phyloP scores from a whole-genome alignment of 208 protist genomes.

The Blechomonas ayalai region DNA sequence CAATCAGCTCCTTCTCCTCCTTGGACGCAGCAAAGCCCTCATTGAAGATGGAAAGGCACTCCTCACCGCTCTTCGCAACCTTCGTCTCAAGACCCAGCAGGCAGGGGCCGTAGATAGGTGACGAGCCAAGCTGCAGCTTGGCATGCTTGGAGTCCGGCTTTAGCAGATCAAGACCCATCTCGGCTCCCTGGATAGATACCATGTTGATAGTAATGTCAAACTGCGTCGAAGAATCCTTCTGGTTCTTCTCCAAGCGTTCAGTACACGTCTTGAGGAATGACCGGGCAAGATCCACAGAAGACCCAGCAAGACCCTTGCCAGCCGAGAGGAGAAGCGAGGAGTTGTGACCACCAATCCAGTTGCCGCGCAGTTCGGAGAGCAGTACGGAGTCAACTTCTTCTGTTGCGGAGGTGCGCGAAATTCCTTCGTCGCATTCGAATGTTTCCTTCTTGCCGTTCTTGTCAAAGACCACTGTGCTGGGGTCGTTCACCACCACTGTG shows the following conservation, averaged over 20 bases:
- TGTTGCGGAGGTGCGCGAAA: slow-evolving; percentile 16
- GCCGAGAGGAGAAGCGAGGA: slow-evolving; percentile 45
- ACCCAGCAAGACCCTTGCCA: slow-evolving; percentile 30
- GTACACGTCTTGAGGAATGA: slow-evolving; percentile 36
- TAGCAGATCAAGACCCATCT: slow-evolving; percentile 54
- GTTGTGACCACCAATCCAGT: slow-evolving; percentile 75
- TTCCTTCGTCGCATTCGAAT: slow-evolving; percentile 66
- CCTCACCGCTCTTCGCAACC: slow-evolving; percentile 20
- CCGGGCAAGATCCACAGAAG: slow-evolving; percentile 21
- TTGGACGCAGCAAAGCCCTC: slow-evolving; percentile 32
- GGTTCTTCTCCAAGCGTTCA: slow-evolving; percentile 42
- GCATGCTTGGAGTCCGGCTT: slow-evolving; percentile 26
- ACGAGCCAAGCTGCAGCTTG: slow-evolving; percentile 46
- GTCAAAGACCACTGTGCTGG: slow-evolving; percentile 40
- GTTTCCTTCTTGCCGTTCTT: slow-evolving; percentile 62
- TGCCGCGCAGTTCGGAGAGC: slow-evolving; percentile 49
- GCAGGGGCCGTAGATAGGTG: slow-evolving; percentile 68
- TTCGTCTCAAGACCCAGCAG: slow-evolving; percentile 46
- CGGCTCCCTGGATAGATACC: slow-evolving; percentile 33
- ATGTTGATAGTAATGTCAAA: slow-evolving; percentile 69
- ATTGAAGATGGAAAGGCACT: slow-evolving; percentile 35
- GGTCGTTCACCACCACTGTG: slow-evolving; percentile 30
- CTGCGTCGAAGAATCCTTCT: slow-evolving; percentile 29
- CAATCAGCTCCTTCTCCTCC: slow-evolving; percentile 43
- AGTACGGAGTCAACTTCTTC: slow-evolving; percentile 60